Evolutionary conservation across 169 alveolate genomes (phyloP), one percentile per base, ranked within the genome.

Genomic region (Eimeria necatrix): DNA sequence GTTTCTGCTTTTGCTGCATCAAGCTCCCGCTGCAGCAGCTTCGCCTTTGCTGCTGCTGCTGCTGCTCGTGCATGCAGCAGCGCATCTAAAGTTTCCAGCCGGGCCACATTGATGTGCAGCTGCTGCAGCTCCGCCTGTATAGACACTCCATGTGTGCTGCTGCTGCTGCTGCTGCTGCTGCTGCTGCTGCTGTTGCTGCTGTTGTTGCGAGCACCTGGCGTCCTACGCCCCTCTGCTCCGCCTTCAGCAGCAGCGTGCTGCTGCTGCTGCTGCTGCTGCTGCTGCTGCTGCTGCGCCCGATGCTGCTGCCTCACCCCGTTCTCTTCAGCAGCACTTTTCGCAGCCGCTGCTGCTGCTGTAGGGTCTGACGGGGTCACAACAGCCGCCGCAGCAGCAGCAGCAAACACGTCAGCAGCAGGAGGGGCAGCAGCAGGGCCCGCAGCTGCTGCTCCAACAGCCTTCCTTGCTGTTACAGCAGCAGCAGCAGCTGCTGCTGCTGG

Each of bases 131-230:
- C 83, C 83, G 52, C 83, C 83, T 73, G 48, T 16, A 73, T 6
- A 73, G 83, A 73, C 83, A 73, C 83, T 48, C 83, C 83, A 26
- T 48, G 83, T 10, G 12, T 73, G 83, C 83, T 41, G 52, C 83
- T 73, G 83, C 83, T 73, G 83, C 83, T 73, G 83, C 83, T 73
- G 48, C 56, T 73, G 83, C 83, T 73, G 83, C 83, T 73, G 83
- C 52, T 73, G 10, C 56, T 22, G 51, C 46, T 73, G 83, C 46
- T 41, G 83, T 48, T 41, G 52, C 83, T 73, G 83, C 83, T 73
- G 83, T 48, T 73, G 83, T 53, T 73, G 48, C 56, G 18, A 48
- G 51, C 24, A 48, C 83, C 24, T 32, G 51, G 18, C 0, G 52
- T 22, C 16, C 46, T 73, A 48, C 46, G 22, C 12, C 20, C 51